Conservation (phyloP, 2,329 filamentous ascomycete species). For the Paraphaeosphaeria sporulosa region DNA sequence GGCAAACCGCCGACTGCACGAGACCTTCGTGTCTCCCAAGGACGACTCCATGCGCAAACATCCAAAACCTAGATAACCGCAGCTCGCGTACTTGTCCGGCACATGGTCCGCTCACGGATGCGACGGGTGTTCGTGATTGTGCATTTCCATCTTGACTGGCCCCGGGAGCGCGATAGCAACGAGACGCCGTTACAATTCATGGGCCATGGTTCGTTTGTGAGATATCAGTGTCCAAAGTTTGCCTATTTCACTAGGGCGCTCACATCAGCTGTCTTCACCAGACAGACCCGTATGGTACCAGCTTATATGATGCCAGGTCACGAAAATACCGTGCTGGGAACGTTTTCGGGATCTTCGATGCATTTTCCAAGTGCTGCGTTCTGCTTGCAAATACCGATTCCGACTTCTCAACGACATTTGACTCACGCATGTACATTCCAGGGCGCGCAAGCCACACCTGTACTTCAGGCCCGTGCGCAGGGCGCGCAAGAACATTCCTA, state of each 20-base stretch:
- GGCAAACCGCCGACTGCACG: not conserved
- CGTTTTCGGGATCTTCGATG: not conserved
- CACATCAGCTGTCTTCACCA: slow-evolving; percentile 1
- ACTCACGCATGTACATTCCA: slow-evolving; percentile 13
- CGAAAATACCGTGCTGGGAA: not conserved
- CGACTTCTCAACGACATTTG: not conserved
- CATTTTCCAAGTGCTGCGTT: not conserved
- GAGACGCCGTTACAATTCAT: not conserved
- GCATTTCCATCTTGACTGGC: not conserved
- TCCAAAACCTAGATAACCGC: not conserved
- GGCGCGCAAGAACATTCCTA: slow-evolving; percentile 12
- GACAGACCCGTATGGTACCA: not conserved
- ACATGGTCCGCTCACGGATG: not conserved
- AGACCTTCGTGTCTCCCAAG: not conserved
- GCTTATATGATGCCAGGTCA: not conserved
- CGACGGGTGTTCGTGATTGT: not conserved
- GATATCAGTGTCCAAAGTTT: not conserved
- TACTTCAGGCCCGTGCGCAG: slow-evolving; percentile 16
- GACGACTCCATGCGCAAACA: not conserved
- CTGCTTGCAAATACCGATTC: not conserved
- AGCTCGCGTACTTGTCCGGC: not conserved
- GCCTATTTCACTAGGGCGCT: not conserved
- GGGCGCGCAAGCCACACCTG: slow-evolving; percentile 5
- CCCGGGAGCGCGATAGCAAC: not conserved
- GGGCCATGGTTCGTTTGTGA: not conserved